A percentile compares a stretch with the other conserved stretches of the same genome.
Evolutionary conservation across 2,329 filamentous ascomycete genomes (phyloP).

Genomic region (Colletotrichum orbiculare): DNA sequence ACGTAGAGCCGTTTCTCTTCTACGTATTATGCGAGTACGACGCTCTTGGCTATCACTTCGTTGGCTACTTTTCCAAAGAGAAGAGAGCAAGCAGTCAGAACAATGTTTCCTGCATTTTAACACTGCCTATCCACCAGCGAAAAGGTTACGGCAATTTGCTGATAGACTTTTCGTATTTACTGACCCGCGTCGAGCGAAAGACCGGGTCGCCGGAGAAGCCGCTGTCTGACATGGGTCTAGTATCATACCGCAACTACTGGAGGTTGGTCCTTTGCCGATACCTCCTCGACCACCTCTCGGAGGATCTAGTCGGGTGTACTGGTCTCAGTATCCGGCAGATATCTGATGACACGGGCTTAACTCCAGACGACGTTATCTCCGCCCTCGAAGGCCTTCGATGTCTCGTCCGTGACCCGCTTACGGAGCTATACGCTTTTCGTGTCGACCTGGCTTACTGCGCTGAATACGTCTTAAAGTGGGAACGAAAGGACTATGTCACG

Average conservation of each 20-base stretch:
- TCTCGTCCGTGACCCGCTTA: slow-evolving; percentile 88
- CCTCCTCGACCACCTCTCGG: slow-evolving; percentile 68
- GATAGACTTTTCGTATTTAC: slow-evolving; percentile 97
- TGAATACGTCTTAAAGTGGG: slow-evolving; percentile 89
- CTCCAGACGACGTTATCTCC: slow-evolving; percentile 94
- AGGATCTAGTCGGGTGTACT: slow-evolving; percentile 45
- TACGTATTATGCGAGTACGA: slow-evolving; percentile 97
- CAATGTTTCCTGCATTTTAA: slow-evolving; percentile 97
- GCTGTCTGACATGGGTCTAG: slow-evolving; percentile 95
- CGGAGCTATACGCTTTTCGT: slow-evolving; percentile 88
- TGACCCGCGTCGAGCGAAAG: slow-evolving; percentile 92
- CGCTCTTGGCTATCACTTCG: slow-evolving; percentile 91
- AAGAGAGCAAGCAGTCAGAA: slow-evolving; percentile 95
- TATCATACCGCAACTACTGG: slow-evolving; percentile 99
- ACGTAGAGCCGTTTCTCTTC: slow-evolving; percentile 96
- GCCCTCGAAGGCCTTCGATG: slow-evolving; percentile 91
- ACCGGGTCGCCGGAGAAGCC: slow-evolving; percentile 97
- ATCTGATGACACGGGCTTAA: slow-evolving; percentile 93
- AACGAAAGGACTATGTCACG: slow-evolving; percentile 87
- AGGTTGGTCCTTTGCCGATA: slow-evolving; percentile 88
- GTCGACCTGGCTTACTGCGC: slow-evolving; percentile 87
- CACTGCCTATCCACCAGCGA: slow-evolving; percentile 94
- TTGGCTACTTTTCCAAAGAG: slow-evolving; percentile 99
- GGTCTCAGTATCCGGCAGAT: slow-evolving; percentile 74
- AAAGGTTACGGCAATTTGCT: slow-evolving; percentile 97